phyloP scores from a whole-genome alignment of 257 asterid genomes.

The Catharanthus roseus region DNA sequence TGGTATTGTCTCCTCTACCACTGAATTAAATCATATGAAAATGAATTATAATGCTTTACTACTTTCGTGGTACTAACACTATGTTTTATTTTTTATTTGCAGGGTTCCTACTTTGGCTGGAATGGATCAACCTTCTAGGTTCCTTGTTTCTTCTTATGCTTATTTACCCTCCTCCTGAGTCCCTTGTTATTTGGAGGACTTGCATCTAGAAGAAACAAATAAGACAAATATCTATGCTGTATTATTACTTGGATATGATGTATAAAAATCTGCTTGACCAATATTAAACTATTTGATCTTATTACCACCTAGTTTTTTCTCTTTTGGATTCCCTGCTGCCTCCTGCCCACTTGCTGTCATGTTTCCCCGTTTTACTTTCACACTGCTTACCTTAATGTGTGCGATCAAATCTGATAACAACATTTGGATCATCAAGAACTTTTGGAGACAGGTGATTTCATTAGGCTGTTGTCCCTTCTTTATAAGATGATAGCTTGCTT shows the following conservation, averaged over 20 bases:
- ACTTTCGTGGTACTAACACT: not conserved
- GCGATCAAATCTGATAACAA: too few relatives aligned
- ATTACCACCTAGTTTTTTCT: too few relatives aligned
- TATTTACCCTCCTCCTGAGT: not conserved
- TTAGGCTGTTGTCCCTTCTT: too few relatives aligned
- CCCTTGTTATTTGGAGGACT: not conserved
- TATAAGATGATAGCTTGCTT: too few relatives aligned
- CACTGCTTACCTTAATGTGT: too few relatives aligned
- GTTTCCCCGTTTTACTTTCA: too few relatives aligned
- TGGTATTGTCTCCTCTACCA: not conserved
- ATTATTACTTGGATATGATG: not conserved
- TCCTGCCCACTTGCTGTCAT: too few relatives aligned
- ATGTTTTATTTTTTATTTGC: constrained; percentile 19
- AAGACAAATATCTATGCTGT: not conserved
- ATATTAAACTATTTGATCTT: too few relatives aligned
- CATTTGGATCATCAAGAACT: too few relatives aligned
- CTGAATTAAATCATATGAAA: not conserved
- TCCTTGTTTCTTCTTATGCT: not conserved
- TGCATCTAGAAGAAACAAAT: not conserved
- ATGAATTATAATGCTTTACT: not conserved
- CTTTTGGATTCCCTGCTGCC: too few relatives aligned
- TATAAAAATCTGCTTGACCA: not conserved
- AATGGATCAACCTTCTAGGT: constrained; percentile 78
- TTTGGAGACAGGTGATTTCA: too few relatives aligned
- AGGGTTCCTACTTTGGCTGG: constrained; percentile 90